These are phyloP conservation scores for Pestalotiopsis sp. DNA, from an alignment of 2,329 filamentous ascomycete species.

Conservation along the genomic window DNA sequence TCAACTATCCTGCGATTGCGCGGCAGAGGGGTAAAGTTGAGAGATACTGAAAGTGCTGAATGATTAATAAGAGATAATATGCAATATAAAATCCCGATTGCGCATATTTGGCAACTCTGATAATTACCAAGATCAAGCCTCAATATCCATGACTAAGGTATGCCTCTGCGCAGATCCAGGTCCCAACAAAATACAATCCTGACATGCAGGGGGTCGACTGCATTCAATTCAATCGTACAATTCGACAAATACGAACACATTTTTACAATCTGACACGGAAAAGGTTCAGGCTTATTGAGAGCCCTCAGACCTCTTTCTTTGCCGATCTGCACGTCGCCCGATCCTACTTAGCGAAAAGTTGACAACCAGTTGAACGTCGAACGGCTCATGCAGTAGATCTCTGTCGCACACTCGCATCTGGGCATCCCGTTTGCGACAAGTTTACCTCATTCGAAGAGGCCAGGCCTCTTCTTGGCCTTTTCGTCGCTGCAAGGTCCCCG, in stretches of 20 bases:
- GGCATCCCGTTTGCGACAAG: neutral
- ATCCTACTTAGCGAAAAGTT: neutral
- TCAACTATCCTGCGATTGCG: neutral
- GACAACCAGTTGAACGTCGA: neutral
- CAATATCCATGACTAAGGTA: too few species aligned
- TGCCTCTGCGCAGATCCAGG: too few species aligned
- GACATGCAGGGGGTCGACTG: neutral
- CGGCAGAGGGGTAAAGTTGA: neutral
- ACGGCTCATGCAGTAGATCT: neutral
- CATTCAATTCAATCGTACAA: neutral
- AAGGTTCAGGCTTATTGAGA: neutral
- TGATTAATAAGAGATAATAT: too few species aligned
- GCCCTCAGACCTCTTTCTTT: neutral
- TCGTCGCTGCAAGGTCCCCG: neutral
- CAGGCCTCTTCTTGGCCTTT: neutral
- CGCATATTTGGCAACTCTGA: too few species aligned
- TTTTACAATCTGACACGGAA: neutral
- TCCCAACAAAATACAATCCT: neutral
- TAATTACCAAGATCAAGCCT: too few species aligned
- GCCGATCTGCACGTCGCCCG: slow-evolving; percentile 1
- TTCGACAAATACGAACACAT: neutral
- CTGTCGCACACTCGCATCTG: neutral
- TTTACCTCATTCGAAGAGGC: neutral
- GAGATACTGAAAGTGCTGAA: too few species aligned
- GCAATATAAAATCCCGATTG: too few species aligned